These are phyloP conservation scores for Akanthomyces lecanii DNA, from an alignment of 2,329 filamentous ascomycete genomes.

Conservation along the genomic window DNA sequence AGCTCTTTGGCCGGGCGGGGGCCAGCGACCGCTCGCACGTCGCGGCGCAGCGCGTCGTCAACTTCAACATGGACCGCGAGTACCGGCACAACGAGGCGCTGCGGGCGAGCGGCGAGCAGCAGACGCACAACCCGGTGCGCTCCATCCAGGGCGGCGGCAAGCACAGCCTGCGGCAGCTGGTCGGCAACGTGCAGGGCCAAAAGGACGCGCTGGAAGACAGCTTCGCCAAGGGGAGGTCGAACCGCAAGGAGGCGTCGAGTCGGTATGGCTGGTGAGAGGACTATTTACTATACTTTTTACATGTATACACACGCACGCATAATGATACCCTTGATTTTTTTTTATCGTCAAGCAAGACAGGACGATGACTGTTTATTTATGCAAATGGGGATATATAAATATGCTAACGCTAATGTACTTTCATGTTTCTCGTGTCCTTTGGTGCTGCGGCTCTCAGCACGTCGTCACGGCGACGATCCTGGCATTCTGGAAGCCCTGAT, in stretches of 20 bases:
- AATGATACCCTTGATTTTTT: constrained; percentile 7
- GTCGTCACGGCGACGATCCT: constrained; percentile 50
- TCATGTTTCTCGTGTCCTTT: neutral
- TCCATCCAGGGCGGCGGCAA: constrained; percentile 72
- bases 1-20: constrained; percentile 73
- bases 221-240: constrained; percentile 75
- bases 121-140: constrained; percentile 77
- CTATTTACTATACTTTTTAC: neutral
- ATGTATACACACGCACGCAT: neutral
- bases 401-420: neutral
- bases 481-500: constrained; percentile 39
- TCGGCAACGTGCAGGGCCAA: constrained; percentile 77
- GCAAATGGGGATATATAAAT: neutral
- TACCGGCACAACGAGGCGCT: constrained; percentile 81
- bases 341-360: neutral
- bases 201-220: constrained; percentile 87
- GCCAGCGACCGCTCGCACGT: constrained; percentile 17
- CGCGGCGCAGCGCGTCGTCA: constrained; percentile 60
- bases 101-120: constrained; percentile 64
- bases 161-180: constrained; percentile 82
- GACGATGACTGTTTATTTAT: neutral
- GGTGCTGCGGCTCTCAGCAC: constrained; percentile 33
- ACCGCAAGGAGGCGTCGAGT: constrained; percentile 75
- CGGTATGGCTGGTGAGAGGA: constrained; percentile 70
- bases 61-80: constrained; percentile 85